Conservation (phyloP, 2,329 filamentous ascomycete species). For the Nemania diffusa region DNA sequence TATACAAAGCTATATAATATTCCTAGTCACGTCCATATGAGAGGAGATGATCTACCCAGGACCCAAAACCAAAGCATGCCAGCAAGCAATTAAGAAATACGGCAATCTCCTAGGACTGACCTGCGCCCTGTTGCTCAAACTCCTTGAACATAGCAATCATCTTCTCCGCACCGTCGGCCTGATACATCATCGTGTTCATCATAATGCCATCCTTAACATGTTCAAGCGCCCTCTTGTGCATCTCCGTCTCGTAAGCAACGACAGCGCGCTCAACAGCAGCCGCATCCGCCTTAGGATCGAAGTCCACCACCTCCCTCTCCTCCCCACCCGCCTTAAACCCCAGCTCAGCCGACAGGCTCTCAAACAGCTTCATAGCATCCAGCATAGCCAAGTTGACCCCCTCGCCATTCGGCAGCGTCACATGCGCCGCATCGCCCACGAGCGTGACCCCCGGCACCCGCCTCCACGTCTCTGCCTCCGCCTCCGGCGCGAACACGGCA, state of each 20-base stretch:
- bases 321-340: background rate
- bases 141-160: constrained; percentile 30
- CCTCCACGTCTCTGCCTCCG: constrained; percentile 8
- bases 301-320: background rate
- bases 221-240: constrained; percentile 19
- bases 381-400: constrained; percentile 34
- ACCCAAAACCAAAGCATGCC: background rate
- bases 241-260: constrained; percentile 26
- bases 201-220: constrained; percentile 23
- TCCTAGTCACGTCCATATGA: background rate
- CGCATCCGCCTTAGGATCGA: constrained; percentile 5
- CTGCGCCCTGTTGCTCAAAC: background rate
- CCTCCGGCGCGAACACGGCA: constrained; percentile 6
- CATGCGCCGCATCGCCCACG: constrained; percentile 35
- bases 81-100: background rate
- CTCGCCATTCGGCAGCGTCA: constrained; percentile 31
- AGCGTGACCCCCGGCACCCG: constrained; percentile 29
- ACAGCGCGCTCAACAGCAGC: constrained; percentile 30
- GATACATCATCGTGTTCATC: constrained; percentile 25
- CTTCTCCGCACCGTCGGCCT: constrained; percentile 24
- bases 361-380: constrained; percentile 30
- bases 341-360: constrained; percentile 19
- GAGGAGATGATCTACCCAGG: background rate
- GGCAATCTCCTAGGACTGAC: background rate
- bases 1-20: background rate